These are phyloP conservation scores for Talaromyces sp. DNA, from an alignment of 2,329 filamentous ascomycete genomes.

Conservation along the genomic window DNA sequence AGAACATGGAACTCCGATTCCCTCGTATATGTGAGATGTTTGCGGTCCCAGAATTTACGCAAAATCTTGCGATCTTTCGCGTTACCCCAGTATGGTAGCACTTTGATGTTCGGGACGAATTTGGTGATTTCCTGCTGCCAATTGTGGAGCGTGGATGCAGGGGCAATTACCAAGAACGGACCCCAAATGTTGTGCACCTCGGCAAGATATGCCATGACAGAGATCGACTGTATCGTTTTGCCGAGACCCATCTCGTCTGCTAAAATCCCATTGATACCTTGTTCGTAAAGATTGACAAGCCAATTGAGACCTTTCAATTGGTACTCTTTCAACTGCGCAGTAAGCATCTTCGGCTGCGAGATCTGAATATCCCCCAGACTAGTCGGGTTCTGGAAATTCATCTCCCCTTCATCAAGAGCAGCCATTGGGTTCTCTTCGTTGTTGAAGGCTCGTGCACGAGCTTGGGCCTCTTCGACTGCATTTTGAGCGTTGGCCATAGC, in stretches of 20 bases:
- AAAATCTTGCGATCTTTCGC: constrained; percentile 92
- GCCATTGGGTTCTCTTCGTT: constrained; percentile 62
- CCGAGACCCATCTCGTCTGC: constrained; percentile 99
- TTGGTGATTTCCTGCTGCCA: constrained; percentile 98
- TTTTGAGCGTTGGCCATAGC: constrained; percentile 95
- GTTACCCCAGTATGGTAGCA: constrained; percentile 95
- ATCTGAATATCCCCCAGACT: constrained; percentile 92
- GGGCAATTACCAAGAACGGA: constrained; percentile 92
- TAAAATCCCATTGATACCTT: constrained; percentile 98
- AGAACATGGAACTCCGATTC: constrained; percentile 94
- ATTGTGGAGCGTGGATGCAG: constrained; percentile 94
- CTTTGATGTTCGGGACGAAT: constrained; percentile 92
- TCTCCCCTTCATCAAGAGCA: constrained; percentile 87
- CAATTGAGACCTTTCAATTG: constrained; percentile 99
- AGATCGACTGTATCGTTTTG: constrained; percentile 98
- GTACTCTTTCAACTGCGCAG: constrained; percentile 94
- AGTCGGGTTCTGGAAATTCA: constrained; percentile 99
- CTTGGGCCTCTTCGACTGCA: constrained; percentile 89
- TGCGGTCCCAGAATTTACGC: constrained; percentile 98
- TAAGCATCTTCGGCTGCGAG: constrained; percentile 88
- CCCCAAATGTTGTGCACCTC: constrained; percentile 98
- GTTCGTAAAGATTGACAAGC: constrained; percentile 98
- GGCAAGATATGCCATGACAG: constrained; percentile 96
- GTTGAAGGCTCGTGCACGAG: constrained; percentile 91
- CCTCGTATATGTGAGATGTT: constrained; percentile 90